Evolutionary conservation across 352 stramenopile species (phyloP), one percentile per base, ranked within the genome.

Genomic region (Globisporangium mamillatum): DNA sequence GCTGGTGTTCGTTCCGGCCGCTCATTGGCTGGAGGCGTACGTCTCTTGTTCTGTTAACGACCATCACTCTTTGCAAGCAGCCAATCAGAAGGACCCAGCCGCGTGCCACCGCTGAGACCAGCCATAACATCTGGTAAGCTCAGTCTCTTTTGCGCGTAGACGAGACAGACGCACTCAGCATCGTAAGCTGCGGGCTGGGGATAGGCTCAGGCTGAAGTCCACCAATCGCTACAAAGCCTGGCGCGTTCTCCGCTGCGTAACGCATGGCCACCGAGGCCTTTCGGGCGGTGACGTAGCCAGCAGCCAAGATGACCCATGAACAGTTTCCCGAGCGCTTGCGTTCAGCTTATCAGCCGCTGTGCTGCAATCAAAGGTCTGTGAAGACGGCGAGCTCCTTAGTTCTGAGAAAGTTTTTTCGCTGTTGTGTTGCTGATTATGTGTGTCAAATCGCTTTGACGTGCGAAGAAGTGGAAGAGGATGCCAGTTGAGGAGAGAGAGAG

Each of bases 91-190:
- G 8, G 2, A 4, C 36, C 14, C 9, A 22, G 52, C 10, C 22
- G 52, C 52, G 52, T 57, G 52, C 52, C 52, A 57, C 22, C 22
- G 52, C 52, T 57, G 52, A 57, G 52, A 57, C 52, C 52, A 57
- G 52, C 52, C 52, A 29, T n/a, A 24, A 57, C 52, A 57, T 57
- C 52, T 57, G 22, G 52, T 57, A 18, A 57, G 52, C 52, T 57
- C 22, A 57, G 41, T 41, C 41, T 50, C 41, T 18, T 57, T 27
- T 27, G 50, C 3, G 52, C 22, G 27, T 16, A 57, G 22, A 32
- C 52, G 25, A 10, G 48, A 10, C 48, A 24, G 4, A 41, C 36
- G 14, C 27, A 12, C 22, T 25, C 22, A 9, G 25, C 50, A 22
- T 32, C 22, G 22, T 27, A 18, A 50, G 41, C 41, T 50, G 14